Evolutionary conservation across 306 rosid species (phyloP).

Genomic region (Abrus pulchellus): DNA sequence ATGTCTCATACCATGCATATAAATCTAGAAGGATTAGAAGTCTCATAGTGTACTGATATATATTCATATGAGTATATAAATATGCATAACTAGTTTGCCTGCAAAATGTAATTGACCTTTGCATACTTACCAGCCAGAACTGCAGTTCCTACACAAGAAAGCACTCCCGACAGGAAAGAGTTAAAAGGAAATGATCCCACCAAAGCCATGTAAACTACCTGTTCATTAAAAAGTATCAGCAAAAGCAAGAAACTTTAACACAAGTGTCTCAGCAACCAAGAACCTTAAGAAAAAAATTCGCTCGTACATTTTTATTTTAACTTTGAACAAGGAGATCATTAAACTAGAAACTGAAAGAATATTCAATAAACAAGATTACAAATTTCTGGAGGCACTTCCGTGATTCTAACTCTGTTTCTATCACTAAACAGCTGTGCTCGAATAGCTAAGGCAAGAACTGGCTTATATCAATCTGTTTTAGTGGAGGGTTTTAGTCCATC

Average conservation of each 20-base stretch:
- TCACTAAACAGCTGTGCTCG: not conserved
- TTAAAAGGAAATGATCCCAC: slow-evolving; percentile 97
- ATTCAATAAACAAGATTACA: slow-evolving; percentile 22
- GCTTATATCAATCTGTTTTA: not conserved
- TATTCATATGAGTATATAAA: not conserved
- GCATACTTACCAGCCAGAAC: slow-evolving; percentile 87
- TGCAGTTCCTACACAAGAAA: slow-evolving; percentile 89
- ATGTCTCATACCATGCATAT: not conserved
- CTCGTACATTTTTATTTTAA: not conserved
- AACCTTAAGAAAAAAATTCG: not conserved
- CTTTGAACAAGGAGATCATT: not conserved
- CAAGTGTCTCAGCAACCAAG: not conserved
- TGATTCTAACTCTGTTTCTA: not conserved
- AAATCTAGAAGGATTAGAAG: not conserved
- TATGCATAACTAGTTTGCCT: slow-evolving; percentile 9
- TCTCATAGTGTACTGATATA: not conserved
- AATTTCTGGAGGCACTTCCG: not conserved
- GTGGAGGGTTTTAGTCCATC: not conserved
- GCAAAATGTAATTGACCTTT: not conserved
- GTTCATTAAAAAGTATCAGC: slow-evolving; percentile 41
- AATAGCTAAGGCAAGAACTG: slow-evolving; percentile 15
- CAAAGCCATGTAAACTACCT: slow-evolving; percentile 84
- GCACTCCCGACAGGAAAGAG: slow-evolving; percentile 89
- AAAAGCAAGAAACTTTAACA: not conserved
- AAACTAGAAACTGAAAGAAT: slow-evolving; percentile 6